Percentiles rank a stretch among this genome's conserved stretches.
Evolutionary conservation across 1,284 basidiomycete genomes (phyloP).

Genomic region (Papiliotrema nemorosa): DNA sequence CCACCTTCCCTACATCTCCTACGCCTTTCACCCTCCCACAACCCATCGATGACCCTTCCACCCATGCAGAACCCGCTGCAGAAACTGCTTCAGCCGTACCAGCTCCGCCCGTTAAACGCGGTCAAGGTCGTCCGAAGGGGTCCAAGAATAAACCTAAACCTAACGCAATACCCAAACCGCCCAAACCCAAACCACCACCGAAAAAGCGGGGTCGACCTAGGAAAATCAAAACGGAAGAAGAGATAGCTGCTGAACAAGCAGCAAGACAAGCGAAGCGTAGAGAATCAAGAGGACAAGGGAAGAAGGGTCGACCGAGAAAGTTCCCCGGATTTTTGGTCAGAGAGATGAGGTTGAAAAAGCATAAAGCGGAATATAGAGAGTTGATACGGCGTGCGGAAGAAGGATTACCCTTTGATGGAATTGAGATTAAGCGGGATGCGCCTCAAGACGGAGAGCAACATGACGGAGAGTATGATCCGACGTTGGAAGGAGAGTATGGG

Average conservation of each 20-base stretch:
- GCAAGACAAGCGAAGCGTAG: slow-evolving; percentile 31
- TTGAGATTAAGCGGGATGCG: slow-evolving; percentile 5
- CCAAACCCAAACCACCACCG: slow-evolving; percentile 13
- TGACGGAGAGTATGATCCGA: too few species aligned
- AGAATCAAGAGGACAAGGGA: too few species aligned
- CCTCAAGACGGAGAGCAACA: slow-evolving; percentile 3
- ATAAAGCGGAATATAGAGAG: slow-evolving; percentile 33
- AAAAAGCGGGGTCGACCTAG: slow-evolving; percentile 37
- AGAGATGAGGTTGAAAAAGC: slow-evolving; percentile 46
- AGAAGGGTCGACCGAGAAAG: slow-evolving; percentile 40
- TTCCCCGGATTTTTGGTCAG: slow-evolving; percentile 43
- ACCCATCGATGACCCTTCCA: neutral
- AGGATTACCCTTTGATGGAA: slow-evolving; percentile 6
- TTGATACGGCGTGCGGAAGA: slow-evolving; percentile 22
- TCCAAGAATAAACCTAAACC: slow-evolving; percentile 43
- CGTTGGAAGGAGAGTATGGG: neutral
- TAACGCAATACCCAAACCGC: slow-evolving; percentile 4
- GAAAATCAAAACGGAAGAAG: slow-evolving; percentile 31
- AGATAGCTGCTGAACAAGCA: slow-evolving; percentile 31
- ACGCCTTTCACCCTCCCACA: neutral
- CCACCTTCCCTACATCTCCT: slow-evolving; percentile 1
- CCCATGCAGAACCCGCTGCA: neutral
- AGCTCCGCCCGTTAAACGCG: slow-evolving; percentile 17
- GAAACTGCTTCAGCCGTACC: too few species aligned
- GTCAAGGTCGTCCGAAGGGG: slow-evolving; percentile 41